phyloP scores from a whole-genome alignment of 2,329 filamentous ascomycete genomes.

The Colletotrichum sp. region DNA sequence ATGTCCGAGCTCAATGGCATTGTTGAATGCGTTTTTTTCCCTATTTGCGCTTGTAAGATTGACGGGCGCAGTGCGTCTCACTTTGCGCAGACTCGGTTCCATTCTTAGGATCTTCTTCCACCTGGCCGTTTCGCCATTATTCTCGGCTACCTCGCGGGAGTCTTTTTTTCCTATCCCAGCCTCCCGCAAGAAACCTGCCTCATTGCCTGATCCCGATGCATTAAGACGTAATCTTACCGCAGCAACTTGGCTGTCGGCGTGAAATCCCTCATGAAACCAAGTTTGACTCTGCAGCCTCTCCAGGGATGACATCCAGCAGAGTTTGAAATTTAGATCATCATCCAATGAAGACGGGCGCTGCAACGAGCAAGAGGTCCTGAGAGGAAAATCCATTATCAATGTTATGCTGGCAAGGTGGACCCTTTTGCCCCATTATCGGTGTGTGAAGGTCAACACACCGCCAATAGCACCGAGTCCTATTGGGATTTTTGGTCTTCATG shows the following conservation, averaged over 20 bases:
- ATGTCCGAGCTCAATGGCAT: neutral
- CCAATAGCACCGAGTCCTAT: constrained; percentile 1
- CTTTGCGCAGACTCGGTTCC: neutral
- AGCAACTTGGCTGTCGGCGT: neutral
- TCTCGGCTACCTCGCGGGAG: constrained; percentile 14
- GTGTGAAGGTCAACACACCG: constrained; percentile 4
- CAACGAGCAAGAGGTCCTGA: neutral
- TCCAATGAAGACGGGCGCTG: constrained; percentile 14
- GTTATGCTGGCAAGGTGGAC: constrained; percentile 14
- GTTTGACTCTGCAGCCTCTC: constrained; percentile 16
- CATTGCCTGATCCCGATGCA: constrained; percentile 11
- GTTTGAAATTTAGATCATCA: neutral
- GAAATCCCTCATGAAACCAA: constrained; percentile 22
- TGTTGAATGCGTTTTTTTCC: neutral
- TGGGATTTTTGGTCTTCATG: constrained; percentile 13
- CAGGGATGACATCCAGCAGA: constrained; percentile 10
- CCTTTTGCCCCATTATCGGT: constrained; percentile 5
- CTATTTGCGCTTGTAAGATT: neutral
- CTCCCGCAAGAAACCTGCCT: neutral
- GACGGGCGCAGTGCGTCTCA: neutral
- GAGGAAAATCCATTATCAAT: constrained; percentile 20
- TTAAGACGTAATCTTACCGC: constrained; percentile 22
- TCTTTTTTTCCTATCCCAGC: neutral
- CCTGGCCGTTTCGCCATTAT: constrained; percentile 11
- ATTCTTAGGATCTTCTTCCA: neutral